A percentile compares a stretch with the other conserved stretches of the same genome.
phyloP scores from a whole-genome alignment of 345 rosid genomes.

The Lagerstroemia speciosa region DNA sequence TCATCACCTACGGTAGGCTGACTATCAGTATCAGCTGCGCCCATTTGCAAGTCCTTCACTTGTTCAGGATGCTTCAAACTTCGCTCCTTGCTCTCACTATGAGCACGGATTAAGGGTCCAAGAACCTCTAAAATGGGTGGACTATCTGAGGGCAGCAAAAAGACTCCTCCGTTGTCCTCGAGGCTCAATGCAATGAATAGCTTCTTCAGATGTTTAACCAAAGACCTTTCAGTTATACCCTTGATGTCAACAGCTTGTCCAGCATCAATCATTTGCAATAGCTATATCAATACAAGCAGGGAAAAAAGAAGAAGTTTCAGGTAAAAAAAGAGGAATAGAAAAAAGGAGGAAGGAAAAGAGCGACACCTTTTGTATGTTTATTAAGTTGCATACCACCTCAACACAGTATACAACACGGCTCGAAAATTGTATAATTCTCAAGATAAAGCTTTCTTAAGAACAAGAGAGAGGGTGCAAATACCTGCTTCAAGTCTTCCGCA shows the following conservation, averaged over 20 bases:
- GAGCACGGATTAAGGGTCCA: slow-evolving; percentile 45
- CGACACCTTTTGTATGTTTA: too few species aligned
- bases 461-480: slow-evolving; percentile 4
- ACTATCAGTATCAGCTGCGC: slow-evolving; percentile 13
- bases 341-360: too few species aligned
- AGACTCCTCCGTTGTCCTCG: slow-evolving; percentile 63
- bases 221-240: slow-evolving; percentile 60
- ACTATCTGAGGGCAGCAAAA: slow-evolving; percentile 37
- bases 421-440: background rate
- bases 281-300: slow-evolving; percentile 24
- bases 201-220: slow-evolving; percentile 57
- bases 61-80: slow-evolving; percentile 16
- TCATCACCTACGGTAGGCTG: slow-evolving; percentile 22
- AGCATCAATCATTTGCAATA: slow-evolving; percentile 73
- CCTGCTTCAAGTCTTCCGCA: slow-evolving; percentile 65
- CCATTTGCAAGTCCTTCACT: slow-evolving; percentile 19
- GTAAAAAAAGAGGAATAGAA: background rate
- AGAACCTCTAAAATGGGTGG: slow-evolving; percentile 50
- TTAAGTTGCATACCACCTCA: background rate
- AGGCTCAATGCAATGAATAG: slow-evolving; percentile 56
- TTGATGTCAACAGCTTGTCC: slow-evolving; percentile 93
- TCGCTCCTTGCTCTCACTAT: slow-evolving; percentile 26
- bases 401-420: background rate
- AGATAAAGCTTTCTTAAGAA: background rate
- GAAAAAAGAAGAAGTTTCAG: background rate